phyloP scores from a whole-genome alignment of 176 grass and related monocot species.

The Musa troglodytarum region DNA sequence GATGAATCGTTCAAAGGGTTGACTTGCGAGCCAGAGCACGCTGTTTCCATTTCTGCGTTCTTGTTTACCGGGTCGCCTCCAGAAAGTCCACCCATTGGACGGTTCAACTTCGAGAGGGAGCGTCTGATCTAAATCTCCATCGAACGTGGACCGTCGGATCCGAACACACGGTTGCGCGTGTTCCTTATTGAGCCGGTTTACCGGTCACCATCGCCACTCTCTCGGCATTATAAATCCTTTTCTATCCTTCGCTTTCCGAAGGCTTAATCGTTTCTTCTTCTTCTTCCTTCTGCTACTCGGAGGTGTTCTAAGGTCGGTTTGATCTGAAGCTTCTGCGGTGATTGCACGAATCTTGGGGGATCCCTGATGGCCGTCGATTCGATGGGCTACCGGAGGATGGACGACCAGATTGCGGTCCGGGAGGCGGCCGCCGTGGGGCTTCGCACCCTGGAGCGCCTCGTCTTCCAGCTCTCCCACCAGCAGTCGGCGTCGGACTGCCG shows the following conservation, averaged over 20 bases:
- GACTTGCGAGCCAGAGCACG: neutral
- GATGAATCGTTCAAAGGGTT: neutral
- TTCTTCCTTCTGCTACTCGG: neutral
- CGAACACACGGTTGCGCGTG: too few relatives aligned
- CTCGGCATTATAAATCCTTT: neutral
- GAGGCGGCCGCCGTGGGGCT: constrained; percentile 64
- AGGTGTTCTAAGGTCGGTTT: neutral
- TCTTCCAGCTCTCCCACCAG: constrained; percentile 43
- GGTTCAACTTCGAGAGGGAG: neutral
- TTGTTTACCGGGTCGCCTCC: neutral
- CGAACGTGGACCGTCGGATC: neutral
- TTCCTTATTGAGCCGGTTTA: neutral
- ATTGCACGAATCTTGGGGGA: neutral
- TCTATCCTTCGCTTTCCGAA: neutral
- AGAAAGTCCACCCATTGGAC: neutral
- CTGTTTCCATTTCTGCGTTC: neutral
- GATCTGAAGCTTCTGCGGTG: neutral
- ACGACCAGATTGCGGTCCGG: constrained; percentile 66
- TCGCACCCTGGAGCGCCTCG: constrained; percentile 60
- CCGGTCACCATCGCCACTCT: neutral
- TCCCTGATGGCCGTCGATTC: constrained; percentile 49
- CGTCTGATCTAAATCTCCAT: neutral
- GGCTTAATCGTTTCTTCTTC: neutral
- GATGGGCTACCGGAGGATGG: constrained; percentile 36
- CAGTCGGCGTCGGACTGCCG: constrained; percentile 34